Base-by-base conservation (phyloP, 176 grass and related monocot genomes). In the Avena insularis region DNA sequence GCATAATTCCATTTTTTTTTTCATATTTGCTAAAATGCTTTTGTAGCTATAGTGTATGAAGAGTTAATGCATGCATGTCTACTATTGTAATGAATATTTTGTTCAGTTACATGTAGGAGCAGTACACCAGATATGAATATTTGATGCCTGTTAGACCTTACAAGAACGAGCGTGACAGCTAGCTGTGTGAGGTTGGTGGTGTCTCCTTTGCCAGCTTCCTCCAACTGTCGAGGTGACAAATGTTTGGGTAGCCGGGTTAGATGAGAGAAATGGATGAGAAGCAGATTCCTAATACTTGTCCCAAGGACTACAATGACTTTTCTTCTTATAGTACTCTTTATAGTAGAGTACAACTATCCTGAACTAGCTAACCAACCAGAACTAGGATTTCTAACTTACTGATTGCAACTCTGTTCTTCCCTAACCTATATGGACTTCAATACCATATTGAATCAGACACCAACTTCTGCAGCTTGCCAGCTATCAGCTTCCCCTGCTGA, bases 1-100 rank as follows among this genome's bases (percentile, higher is more conserved):
- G 51, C 27, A 20, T 67, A 69, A 53, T 61, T 87, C 19, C 69
- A 23, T 49, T 87, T 20, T 81, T 38, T 38, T 56, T 59, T 88
- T 75, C 25, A 43, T 54, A 46, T 66, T 40, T 82, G 49, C 15
- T 33, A 25, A 79, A 70, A 70, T 17, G 35, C 23, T 76, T 89
- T 47, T 5, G 4, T 49, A 48, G 38, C 50, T 23, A 57, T 69
- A 55, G 6, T 66, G 50, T 60, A 78, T 55, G 46, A 48, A 56
- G 79, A 56, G 72, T 47, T 55, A 21, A 21, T 72, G 38, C 55
- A 7, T 79, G 7, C 48, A 19, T 57, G 23, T 27, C 53, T 67
- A 58, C 12, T 64, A 87, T 76, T 84, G 56, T 74, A 62, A 84
- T 84, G 11, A 84, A 74, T 1, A 73, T 46, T 19, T 61, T 74